A percentile compares a stretch with the other conserved stretches of the same genome.
Conservation (phyloP, 257 asterid genomes). For the Ocimum tenuiflorum region DNA sequence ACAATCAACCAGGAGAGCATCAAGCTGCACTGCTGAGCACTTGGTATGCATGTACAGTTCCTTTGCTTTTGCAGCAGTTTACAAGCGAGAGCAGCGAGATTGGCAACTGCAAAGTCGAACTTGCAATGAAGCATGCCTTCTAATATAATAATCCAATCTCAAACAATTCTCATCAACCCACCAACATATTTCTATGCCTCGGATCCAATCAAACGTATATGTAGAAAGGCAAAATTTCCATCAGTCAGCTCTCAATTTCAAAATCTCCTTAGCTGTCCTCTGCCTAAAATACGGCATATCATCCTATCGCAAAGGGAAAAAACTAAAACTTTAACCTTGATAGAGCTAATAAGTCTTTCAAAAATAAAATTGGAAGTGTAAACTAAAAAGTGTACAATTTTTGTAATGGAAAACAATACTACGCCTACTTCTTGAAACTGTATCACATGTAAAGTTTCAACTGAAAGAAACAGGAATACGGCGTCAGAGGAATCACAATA, state of each 20-base stretch:
- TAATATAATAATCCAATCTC: neutral
- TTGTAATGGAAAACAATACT: neutral
- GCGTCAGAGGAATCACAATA: neutral
- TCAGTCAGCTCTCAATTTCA: conserved; percentile 70
- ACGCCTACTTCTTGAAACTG: neutral
- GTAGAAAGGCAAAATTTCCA: neutral
- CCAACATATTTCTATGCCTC: neutral
- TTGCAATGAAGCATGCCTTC: neutral
- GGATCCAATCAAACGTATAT: neutral
- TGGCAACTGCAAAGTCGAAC: neutral
- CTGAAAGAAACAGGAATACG: neutral
- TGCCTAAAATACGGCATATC: conserved; percentile 79
- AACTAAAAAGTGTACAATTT: neutral
- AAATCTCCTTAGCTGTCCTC: conserved; percentile 77
- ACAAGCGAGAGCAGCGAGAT: conserved; percentile 8
- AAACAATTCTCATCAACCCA: neutral
- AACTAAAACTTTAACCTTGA: neutral
- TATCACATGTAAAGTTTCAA: too few relatives aligned
- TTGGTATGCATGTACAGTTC: neutral
- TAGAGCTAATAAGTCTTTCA: neutral
- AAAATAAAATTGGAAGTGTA: neutral
- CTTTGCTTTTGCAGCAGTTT: neutral
- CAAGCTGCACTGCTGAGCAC: neutral
- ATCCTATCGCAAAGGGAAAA: conserved; percentile 29
- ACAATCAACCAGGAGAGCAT: neutral